Evolutionary conservation across 768 basidiomycete species (phyloP), one percentile per base, ranked within the genome.

Genomic region (Naematelia encephala): DNA sequence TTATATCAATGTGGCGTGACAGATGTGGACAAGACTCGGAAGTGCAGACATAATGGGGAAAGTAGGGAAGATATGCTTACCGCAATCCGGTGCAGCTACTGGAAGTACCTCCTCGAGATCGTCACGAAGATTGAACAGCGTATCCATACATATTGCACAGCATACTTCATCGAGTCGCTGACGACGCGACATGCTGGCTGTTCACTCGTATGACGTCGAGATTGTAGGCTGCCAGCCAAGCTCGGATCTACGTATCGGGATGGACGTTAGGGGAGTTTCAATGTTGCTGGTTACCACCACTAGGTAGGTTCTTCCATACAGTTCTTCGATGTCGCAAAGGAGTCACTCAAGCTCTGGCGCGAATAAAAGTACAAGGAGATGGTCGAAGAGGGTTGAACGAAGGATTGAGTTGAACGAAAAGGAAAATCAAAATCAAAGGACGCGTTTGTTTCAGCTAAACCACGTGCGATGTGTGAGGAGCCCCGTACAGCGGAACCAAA

Each of bases 121-220:
- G 53, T 72, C 67, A 23, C 59, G 34, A 21, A 43, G 30, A 48
- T 51, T 57, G 54, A 72, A 72, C 11, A 72, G 56, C 10, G 62
- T 53, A 23, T 72, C 70, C 53, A 67, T 61, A 47, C 70, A 72
- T 55, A 72, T 72, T 53, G 62, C 67, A 45, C 70, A 72, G 16
- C 57, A 42, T 5, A 54, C 57, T 42, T 70, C 60, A 8, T 66
- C 62, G 12, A 61, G 34, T n/a, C 65, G 62, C 29, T 30, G 62
- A 21, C 29, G 47, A 19, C 59, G 58, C 51, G 61, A 59, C 56
- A 57, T 57, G 1, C 5, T 28, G 39, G 43, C 13, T 13, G 34
- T n/a, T n/a, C n/a, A n/a, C n/a, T n/a, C n/a, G n/a, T n/a, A n/a
- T n/a, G n/a, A n/a, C n/a, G n/a, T n/a, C n/a, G n/a, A n/a, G n/a